Base-by-base conservation (phyloP, 2,329 filamentous ascomycete genomes). In the Colletotrichum australisinense region DNA sequence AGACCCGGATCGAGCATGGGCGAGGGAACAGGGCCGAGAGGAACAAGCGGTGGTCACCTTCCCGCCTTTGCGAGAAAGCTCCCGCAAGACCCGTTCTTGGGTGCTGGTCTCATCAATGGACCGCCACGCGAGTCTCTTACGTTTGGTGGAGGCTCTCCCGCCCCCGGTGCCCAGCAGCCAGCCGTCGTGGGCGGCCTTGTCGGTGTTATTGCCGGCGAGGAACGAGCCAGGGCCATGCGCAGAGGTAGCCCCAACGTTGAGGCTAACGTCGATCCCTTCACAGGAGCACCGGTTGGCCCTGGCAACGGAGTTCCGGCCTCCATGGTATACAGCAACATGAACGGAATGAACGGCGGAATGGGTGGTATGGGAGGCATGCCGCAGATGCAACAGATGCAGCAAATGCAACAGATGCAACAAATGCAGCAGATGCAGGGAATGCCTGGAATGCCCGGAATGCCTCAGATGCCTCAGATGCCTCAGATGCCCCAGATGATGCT, bases 191-290 rank as follows among this genome's bases (percentile, higher is more conserved):
- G 94, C 55, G 95, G 95, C 12, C 87, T 98, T 12, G 93, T 98
- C 24, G 95, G 95, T 11, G 94, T 98, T 9, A 98, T 98, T 83
- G 94, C 94, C 42, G 93, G 87, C 65, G 95, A 97, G 83, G 95
- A 97, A 81, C 89, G 94, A 60, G 93, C 93, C 53, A 89, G 92
- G 76, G 94, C 94, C 35, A 87, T 94, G 86, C 88, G 95, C 77
- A 88, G 95, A 78, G 94, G 94, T 42, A 97, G 93, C 78, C 94
- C 94, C 4, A 93, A 93, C 72, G 82, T 91, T 22, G 91, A 93
- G 62, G 83, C 84, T 75, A 85, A 82, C 63, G 77, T 83, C 46
- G 76, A 83, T 24, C 76, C 78, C 69, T 85, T 79, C 74, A 83
- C 75, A 75, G 83, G 75, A 75, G 81, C 79, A 32, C 82, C 80